Evolutionary conservation across 768 basidiomycete genomes (phyloP), one percentile per base, ranked within the genome.

Genomic region (Coprinopsis sp.): DNA sequence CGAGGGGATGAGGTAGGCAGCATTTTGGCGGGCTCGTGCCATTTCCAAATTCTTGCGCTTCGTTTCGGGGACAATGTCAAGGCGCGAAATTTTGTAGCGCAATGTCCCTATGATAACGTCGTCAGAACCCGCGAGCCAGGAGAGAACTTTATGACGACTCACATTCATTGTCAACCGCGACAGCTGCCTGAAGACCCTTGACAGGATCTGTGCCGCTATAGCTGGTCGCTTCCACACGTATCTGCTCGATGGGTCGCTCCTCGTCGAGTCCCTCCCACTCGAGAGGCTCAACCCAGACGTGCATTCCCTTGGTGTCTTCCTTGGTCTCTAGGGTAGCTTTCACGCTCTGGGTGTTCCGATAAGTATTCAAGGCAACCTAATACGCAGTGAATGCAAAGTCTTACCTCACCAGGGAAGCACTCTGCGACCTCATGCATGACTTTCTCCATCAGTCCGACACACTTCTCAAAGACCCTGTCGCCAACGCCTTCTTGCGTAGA

Each of bases 391-490:
- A 37, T 28, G 29, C 11, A 10, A 6, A 45, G n/a, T n/a, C 77
- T 39, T 37, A 87, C 91, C 70, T 87, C 65, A 3, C 73, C 62
- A 0, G 89, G 89, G 63, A 85, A 90, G 42, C 75, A 71, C 2
- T 62, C 58, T 3, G 73, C 65, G 3, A 85, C 72, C 51, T 83
- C 79, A 3, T 79, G 67, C 16, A 82, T 59, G 5, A 93, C 61
- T 6, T 63, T 64, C 63, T 96, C 93, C 45, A 96, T 68, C 2
- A 94, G 49, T 4, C 63, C 65, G 3, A 95, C 67, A 48, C 84
- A 87, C 56, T 85, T 82, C 42, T 75, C 71, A 66, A 96, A 98
- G 1, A 91, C 77, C 37, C 76, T 76, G 22, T 82, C 72, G 2
- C 91, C 94, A n/a, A 74, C 67, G 4, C 72, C 77, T 6, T 62